These are phyloP conservation scores for Otatea glauca DNA, from an alignment of 176 grass and related monocot species.

Conservation along the genomic window DNA sequence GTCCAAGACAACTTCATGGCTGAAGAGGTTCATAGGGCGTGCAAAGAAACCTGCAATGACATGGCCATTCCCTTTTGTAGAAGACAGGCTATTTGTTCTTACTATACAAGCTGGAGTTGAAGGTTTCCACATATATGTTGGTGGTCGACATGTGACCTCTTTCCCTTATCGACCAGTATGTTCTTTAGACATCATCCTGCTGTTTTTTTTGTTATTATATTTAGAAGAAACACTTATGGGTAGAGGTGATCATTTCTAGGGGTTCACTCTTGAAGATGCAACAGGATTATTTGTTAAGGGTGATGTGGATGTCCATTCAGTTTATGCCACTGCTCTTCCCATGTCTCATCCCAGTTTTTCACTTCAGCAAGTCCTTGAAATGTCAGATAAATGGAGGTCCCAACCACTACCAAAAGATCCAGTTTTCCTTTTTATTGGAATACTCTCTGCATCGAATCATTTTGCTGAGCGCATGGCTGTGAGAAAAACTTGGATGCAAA, in stretches of 20 bases:
- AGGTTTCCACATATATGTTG: slow-evolving; percentile 93
- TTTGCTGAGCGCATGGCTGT: slow-evolving; percentile 97
- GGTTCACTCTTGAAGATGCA: slow-evolving; percentile 97
- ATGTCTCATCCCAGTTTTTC: slow-evolving; percentile 93
- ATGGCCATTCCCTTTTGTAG: slow-evolving; percentile 94
- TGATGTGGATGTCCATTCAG: slow-evolving; percentile 84
- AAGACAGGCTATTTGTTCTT: slow-evolving; percentile 90
- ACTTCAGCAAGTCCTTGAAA: slow-evolving; percentile 91
- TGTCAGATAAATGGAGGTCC: slow-evolving; percentile 92
- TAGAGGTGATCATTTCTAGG: slow-evolving; percentile 61
- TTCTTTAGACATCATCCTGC: slow-evolving; percentile 28
- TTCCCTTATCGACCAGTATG: slow-evolving; percentile 88
- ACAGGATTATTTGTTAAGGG: slow-evolving; percentile 92
- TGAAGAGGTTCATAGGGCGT: slow-evolving; percentile 96
- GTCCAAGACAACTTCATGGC: slow-evolving; percentile 91
- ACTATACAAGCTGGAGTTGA: slow-evolving; percentile 97
- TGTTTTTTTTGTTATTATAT: slow-evolving; percentile 13
- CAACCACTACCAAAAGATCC: slow-evolving; percentile 58
- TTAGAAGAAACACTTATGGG: slow-evolving; percentile 21
- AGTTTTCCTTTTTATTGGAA: slow-evolving; percentile 86
- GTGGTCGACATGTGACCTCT: slow-evolving; percentile 84
- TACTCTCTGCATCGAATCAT: slow-evolving; percentile 93
- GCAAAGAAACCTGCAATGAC: slow-evolving; percentile 95
- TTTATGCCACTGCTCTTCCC: slow-evolving; percentile 89
- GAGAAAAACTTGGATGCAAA: slow-evolving; percentile 99